A percentile compares a stretch with the other conserved stretches of the same genome.
Evolutionary conservation across 495 filamentous ascomycete species (phyloP).

Genomic region (Lentithecium fluviatile): DNA sequence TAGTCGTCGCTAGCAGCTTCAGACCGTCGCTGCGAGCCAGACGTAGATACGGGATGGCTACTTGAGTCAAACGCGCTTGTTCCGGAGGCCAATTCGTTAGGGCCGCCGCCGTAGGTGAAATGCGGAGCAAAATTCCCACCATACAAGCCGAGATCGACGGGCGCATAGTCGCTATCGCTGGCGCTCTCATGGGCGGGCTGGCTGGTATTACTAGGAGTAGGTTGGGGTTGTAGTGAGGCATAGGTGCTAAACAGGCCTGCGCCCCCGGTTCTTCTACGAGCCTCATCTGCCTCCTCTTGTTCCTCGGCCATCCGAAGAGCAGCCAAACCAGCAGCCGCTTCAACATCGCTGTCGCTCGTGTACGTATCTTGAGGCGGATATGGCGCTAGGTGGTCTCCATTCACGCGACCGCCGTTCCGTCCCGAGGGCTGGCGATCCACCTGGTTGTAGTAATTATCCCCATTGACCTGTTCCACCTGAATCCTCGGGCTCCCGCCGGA

Average conservation of each 20-base stretch:
- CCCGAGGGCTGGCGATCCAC: conserved; percentile 25
- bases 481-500: conserved; percentile 22
- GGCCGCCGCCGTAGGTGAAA: conserved; percentile 69
- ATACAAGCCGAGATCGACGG: conserved; percentile 69
- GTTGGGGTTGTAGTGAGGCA: conserved; percentile 34
- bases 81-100: conserved; percentile 33
- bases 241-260: conserved; percentile 33
- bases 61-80: conserved; percentile 27
- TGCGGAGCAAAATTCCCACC: conserved; percentile 72
- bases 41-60: conserved; percentile 40
- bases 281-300: conserved; percentile 62
- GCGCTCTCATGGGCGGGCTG: conserved; percentile 39
- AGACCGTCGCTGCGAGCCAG: conserved; percentile 41
- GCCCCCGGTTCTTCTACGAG: conserved; percentile 56
- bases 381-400: conserved; percentile 46
- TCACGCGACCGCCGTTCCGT: conserved; percentile 48
- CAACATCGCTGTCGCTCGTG: conserved; percentile 77
- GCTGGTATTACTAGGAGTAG: conserved; percentile 38
- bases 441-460: conserved; percentile 22
- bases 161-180: conserved; percentile 69
- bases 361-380: conserved; percentile 40
- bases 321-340: conserved; percentile 80
- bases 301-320: conserved; percentile 84
- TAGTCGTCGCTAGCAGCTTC: conserved; percentile 35
- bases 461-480: conserved; percentile 30